Conservation (phyloP, 805 yeast genomes). For the Candida oleophila region DNA sequence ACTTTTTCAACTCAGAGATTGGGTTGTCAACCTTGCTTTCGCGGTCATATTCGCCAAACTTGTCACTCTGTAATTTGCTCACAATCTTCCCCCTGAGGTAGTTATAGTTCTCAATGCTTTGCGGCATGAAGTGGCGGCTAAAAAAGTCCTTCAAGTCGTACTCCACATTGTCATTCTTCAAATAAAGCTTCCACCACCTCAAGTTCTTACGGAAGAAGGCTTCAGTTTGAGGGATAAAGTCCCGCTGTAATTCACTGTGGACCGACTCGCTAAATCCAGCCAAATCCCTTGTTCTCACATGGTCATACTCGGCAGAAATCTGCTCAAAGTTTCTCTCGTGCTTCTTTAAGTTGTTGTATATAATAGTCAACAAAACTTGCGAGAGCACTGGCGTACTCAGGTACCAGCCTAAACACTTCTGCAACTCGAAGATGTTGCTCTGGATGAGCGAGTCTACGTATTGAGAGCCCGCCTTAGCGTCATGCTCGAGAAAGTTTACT, state of each 20-base stretch:
- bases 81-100: constrained; percentile 37
- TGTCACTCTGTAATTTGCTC: constrained; percentile 25
- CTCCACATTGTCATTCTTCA: constrained; percentile 42
- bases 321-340: constrained; percentile 11
- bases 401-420: constrained; percentile 29
- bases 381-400: constrained; percentile 22
- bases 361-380: constrained; percentile 15
- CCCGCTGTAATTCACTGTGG: constrained; percentile 36
- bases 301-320: constrained; percentile 16
- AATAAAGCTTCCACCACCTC: constrained; percentile 43
- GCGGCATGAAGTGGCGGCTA: constrained; percentile 31
- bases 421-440: constrained; percentile 36
- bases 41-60: constrained; percentile 17
- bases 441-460: constrained; percentile 27
- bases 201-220: constrained; percentile 28
- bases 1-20: constrained; percentile 25
- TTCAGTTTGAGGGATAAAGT: constrained; percentile 30
- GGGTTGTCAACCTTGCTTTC: constrained; percentile 23
- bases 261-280: constrained; percentile 26
- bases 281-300: constrained; percentile 23
- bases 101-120: constrained; percentile 38
- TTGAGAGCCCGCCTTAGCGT: constrained; percentile 29
- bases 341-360: constrained; percentile 12
- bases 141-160: constrained; percentile 41
- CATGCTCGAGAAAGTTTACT: constrained; percentile 24